Evolutionary conservation across 2,329 filamentous ascomycete genomes (phyloP).

Genomic region (Pseudofabraea citricarpa): DNA sequence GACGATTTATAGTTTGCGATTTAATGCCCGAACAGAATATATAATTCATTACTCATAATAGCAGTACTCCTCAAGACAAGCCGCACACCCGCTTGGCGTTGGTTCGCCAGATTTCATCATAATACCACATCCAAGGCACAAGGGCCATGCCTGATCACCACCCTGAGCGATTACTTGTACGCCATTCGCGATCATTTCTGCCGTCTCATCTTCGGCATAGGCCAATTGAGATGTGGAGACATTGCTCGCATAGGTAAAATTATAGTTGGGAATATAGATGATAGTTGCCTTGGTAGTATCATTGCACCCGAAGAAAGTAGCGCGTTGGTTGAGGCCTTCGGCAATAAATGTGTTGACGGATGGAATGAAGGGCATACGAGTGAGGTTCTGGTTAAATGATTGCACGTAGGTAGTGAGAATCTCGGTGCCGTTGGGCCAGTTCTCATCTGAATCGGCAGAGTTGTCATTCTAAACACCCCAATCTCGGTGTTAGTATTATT

Average conservation of each 20-base stretch:
- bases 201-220: conserved; percentile 29
- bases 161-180: conserved; percentile 28
- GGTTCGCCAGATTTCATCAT: conserved; percentile 26
- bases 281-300: conserved; percentile 23
- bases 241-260: conserved; percentile 27
- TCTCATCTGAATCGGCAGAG: conserved; percentile 51
- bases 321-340: conserved; percentile 52
- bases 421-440: conserved; percentile 58
- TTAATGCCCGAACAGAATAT: too few relatives aligned
- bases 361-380: conserved; percentile 55
- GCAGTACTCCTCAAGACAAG: conserved; percentile 37
- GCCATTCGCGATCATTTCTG: conserved; percentile 31
- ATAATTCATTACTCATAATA: conserved; percentile 14
- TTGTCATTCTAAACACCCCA: too few relatives aligned
- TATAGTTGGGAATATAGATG: conserved; percentile 35
- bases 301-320: conserved; percentile 61
- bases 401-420: conserved; percentile 53
- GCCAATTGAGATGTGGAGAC: conserved; percentile 25
- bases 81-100: conserved; percentile 30
- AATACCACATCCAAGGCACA: conserved; percentile 33
- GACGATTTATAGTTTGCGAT: too few relatives aligned
- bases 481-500: too few relatives aligned
- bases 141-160: conserved; percentile 25
- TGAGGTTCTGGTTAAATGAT: conserved; percentile 43
- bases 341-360: conserved; percentile 50